Base-by-base conservation (phyloP, 345 rosid genomes). In the Eucalyptus camaldulensis region DNA sequence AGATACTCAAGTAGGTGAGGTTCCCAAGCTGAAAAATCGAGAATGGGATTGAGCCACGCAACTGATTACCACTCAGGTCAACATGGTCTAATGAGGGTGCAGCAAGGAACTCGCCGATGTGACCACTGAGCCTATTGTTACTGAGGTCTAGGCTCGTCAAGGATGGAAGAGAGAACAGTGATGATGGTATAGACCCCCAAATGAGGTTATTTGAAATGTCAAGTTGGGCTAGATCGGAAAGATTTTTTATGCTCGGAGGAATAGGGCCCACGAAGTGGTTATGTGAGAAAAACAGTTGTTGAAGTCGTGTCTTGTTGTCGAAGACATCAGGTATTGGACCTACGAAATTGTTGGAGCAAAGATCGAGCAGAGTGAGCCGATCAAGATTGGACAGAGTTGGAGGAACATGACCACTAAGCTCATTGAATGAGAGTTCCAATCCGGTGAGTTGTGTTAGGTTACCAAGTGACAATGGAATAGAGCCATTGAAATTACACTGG, bases 1-100 rank as follows among this genome's bases (percentile, higher is more conserved):
- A 51, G 25, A 91, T 53, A 40, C 76, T 10, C 37, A 92, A 51
- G 49, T 25, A 6, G 21, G 69, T 49, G 11, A 90, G 87, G 49
- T 90, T 92, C 86, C 40, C 50, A 89, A 89, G 69, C n/a, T 89
- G 86, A 49, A 88, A 90, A 7, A 89, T 45, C 17, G 88, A 90
- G 45, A 25, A 14, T 15, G 92, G 93, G 29, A 50, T 50, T 50
- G 53, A 50, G 53, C 53, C 53, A 50, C 19, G 19, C 53, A 50
- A 3, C 19, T 6, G 53, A 50, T 50, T 50, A 50, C 53, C 53
- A 15, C 19, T 6, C 53, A 14, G 19, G 1, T 50, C 17, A 50
- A 50, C 53, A 50, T 50, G 7, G 53, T 50, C 7, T 50, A 50
- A 50, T 50, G 53, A 50, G 53, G 53, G 53, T 50, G 53, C 53